Base-by-base conservation (phyloP, 495 filamentous ascomycete species). In the Xylaria intraflava region DNA sequence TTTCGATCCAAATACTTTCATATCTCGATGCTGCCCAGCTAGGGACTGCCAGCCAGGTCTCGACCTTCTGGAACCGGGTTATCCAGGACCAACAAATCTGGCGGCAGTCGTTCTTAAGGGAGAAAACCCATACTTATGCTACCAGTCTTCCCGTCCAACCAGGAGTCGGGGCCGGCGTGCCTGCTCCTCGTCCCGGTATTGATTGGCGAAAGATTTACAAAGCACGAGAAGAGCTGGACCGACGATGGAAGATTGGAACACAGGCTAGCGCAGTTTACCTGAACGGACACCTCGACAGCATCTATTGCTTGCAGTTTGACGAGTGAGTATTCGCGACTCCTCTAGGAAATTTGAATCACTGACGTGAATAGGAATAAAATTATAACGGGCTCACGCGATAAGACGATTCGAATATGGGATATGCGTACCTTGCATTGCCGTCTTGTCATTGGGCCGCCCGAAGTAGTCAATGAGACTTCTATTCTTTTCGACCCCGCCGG, bases 271-370 rank as follows among this genome's bases (percentile, higher is more conserved):
- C 88, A 0, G 85, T 94, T 47, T 96, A 95, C 66, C 74, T 97
- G 16, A 87, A 92, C 62, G 93, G 94, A 1, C 93, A 98, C 62
- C 80, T 80, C 10, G 93, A 97, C 67, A 95, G 89, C 57, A 91
- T 98, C 22, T 98, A 98, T 70, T 97, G 93, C 67, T 83, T 92
- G 35, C 93, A 97, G 65, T 98, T 96, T 71, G 93, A 98, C 66
- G 91, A 97, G 86, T 89, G 81, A 54, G 85, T 72, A 48, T 46
- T 29, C 39, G 30, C 49, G 26, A 6, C 7, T 50, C 29, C 11
- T 30, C 38, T 20, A 40, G 12, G n/a, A 8, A 1, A 8, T 27
- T n/a, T 10, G 8, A 6, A 23, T 53, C 26, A 48, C 67, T 68
- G 67, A 70, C 56, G 20, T 7, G 2, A 26, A 52, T 61, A 93